These are phyloP conservation scores for Ensete glaucum DNA, from an alignment of 176 grass and related monocot species.

Conservation along the genomic window DNA sequence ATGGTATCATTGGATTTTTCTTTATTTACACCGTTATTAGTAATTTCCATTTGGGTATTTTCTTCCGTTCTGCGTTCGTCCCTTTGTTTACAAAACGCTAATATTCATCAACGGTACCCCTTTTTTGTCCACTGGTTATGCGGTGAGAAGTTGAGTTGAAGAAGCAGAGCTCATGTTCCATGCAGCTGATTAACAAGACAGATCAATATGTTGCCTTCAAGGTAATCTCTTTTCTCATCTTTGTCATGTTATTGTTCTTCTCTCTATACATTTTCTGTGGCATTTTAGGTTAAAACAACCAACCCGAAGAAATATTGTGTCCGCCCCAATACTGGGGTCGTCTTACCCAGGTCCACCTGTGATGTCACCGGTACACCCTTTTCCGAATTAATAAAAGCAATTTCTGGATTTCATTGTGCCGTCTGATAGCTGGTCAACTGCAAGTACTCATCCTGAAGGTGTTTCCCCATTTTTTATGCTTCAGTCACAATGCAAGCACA, in stretches of 20 bases:
- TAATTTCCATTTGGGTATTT: neutral
- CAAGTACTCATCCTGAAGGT: neutral
- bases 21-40: neutral
- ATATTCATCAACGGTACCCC: neutral
- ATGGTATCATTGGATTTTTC: no score
- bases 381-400: neutral
- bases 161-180: slow-evolving; percentile 92
- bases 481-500: slow-evolving; percentile 95
- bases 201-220: slow-evolving; percentile 91
- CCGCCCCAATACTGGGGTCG: slow-evolving; percentile 78
- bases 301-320: slow-evolving; percentile 98
- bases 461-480: neutral
- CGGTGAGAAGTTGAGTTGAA: slow-evolving; percentile 56
- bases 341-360: slow-evolving; percentile 62
- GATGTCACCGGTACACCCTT: slow-evolving; percentile 75
- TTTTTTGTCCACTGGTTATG: neutral
- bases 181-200: slow-evolving; percentile 94
- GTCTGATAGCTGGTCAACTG: neutral
- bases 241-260: neutral
- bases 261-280: slow-evolving; percentile 3
- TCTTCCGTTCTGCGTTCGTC: neutral
- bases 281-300: slow-evolving; percentile 83
- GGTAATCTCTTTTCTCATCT: slow-evolving; percentile 31
- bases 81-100: neutral
- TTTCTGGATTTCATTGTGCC: neutral